Conservation (phyloP, 2,329 filamentous ascomycete species). For the Aspergillus ibericus region DNA sequence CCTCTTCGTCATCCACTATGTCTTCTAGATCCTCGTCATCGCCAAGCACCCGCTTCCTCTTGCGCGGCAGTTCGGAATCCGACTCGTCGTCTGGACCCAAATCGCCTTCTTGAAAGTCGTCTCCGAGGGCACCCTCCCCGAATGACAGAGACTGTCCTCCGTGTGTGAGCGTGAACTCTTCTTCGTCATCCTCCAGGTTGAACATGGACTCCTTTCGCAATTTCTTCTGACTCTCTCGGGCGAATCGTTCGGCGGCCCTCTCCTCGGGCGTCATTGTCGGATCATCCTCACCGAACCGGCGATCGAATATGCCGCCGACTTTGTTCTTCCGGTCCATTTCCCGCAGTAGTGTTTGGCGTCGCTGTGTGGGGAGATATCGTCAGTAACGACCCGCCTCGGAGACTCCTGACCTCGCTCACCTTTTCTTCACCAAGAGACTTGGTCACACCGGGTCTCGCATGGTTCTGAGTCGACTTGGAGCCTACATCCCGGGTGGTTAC, state of each 20-base stretch:
- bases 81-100: constrained; percentile 62
- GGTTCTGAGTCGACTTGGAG: constrained; percentile 54
- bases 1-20: constrained; percentile 45
- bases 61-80: constrained; percentile 51
- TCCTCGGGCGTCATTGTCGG: constrained; percentile 91
- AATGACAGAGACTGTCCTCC: constrained; percentile 73
- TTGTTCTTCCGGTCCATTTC: constrained; percentile 90
- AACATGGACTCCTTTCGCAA: constrained; percentile 80
- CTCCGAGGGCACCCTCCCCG: constrained; percentile 54
- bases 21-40: constrained; percentile 29
- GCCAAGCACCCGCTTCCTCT: constrained; percentile 51
- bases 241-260: constrained; percentile 86
- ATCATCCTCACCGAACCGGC: constrained; percentile 93
- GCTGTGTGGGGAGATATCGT: constrained; percentile 45
- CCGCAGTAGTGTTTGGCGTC: constrained; percentile 78
- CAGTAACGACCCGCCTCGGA: constrained; percentile 7
- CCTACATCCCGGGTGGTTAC: constrained; percentile 65
- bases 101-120: constrained; percentile 81
- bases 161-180: constrained; percentile 74
- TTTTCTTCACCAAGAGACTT: constrained; percentile 86
- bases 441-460: constrained; percentile 76
- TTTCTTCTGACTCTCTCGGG: constrained; percentile 76
- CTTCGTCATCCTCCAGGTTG: constrained; percentile 82
- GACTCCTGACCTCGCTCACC: constrained; percentile 47
- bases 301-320: constrained; percentile 86